phyloP scores from a whole-genome alignment of 805 yeast species.

The Sugiyamaella valdiviana region DNA sequence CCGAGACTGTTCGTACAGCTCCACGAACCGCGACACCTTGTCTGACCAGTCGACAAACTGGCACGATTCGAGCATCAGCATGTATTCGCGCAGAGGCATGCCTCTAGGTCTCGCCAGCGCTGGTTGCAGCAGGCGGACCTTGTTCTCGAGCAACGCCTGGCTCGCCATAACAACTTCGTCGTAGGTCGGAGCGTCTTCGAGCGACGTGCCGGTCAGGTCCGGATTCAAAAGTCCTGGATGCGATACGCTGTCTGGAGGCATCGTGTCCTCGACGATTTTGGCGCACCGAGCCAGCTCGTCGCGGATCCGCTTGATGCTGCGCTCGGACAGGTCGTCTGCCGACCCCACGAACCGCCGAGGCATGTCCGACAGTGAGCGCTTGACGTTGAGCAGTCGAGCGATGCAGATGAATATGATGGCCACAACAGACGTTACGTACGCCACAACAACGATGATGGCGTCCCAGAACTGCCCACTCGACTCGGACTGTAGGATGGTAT shows the following conservation, averaged over 20 bases:
- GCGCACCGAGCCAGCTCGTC: conserved; percentile 40
- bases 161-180: conserved; percentile 24
- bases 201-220: conserved; percentile 19
- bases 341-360: conserved; percentile 74
- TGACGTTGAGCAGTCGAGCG: conserved; percentile 51
- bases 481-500: conserved; percentile 60
- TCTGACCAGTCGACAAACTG: conserved; percentile 20
- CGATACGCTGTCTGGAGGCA: conserved; percentile 36
- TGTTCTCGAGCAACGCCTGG: conserved; percentile 30
- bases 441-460: conserved; percentile 71
- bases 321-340: conserved; percentile 51
- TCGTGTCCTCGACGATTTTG: conserved; percentile 36
- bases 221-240: conserved; percentile 53
- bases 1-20: conserved; percentile 58
- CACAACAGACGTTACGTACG: conserved; percentile 55
- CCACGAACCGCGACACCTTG: conserved; percentile 35
- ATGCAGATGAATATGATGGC: conserved; percentile 47
- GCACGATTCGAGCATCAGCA: conserved; percentile 37
- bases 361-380: conserved; percentile 61
- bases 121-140: conserved; percentile 32
- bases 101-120: conserved; percentile 34
- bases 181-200: conserved; percentile 23
- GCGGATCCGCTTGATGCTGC: conserved; percentile 37
- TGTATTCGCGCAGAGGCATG: conserved; percentile 39
- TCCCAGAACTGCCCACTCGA: conserved; percentile 65